These are phyloP conservation scores for Cicer pinnatifidum DNA, from an alignment of 306 rosid species.

Conservation along the genomic window DNA sequence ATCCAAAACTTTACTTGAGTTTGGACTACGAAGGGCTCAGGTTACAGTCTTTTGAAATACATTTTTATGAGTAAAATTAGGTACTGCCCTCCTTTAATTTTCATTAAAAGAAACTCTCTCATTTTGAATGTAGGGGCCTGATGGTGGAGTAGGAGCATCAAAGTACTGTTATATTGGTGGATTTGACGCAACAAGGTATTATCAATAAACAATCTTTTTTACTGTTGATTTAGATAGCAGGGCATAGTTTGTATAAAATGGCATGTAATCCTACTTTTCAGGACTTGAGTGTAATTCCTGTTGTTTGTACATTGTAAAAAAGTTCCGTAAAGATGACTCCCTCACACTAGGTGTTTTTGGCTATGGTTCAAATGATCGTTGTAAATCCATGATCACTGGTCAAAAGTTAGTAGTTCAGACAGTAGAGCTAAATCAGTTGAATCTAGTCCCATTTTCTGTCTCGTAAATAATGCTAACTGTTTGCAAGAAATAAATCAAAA, in stretches of 20 bases:
- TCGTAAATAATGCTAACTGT: not conserved
- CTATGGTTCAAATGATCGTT: constrained; percentile 23
- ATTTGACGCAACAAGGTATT: constrained; percentile 95
- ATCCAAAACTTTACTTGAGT: constrained; percentile 87
- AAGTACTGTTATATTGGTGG: constrained; percentile 98
- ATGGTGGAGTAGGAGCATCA: constrained; percentile 94
- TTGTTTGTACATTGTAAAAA: constrained; percentile 28
- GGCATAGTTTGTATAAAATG: not conserved
- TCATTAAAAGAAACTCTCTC: constrained; percentile 41
- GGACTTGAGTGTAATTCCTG: constrained; percentile 1
- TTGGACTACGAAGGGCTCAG: constrained; percentile 98
- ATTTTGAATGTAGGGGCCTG: constrained; percentile 80
- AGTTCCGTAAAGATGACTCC: constrained; percentile 12
- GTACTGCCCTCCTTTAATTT: constrained; percentile 26
- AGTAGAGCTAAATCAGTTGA: constrained; percentile 14
- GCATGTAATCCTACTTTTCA: not conserved
- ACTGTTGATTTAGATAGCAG: not conserved
- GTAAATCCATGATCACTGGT: constrained; percentile 17
- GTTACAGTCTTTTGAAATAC: constrained; percentile 41
- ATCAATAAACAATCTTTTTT: constrained; percentile 29
- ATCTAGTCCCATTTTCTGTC: constrained; percentile 25
- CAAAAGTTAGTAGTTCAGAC: not conserved
- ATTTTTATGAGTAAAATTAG: constrained; percentile 31
- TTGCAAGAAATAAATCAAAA: constrained; percentile 8
- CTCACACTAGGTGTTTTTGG: not conserved